phyloP scores from a whole-genome alignment of 768 basidiomycete species.

The Mycena amicta region DNA sequence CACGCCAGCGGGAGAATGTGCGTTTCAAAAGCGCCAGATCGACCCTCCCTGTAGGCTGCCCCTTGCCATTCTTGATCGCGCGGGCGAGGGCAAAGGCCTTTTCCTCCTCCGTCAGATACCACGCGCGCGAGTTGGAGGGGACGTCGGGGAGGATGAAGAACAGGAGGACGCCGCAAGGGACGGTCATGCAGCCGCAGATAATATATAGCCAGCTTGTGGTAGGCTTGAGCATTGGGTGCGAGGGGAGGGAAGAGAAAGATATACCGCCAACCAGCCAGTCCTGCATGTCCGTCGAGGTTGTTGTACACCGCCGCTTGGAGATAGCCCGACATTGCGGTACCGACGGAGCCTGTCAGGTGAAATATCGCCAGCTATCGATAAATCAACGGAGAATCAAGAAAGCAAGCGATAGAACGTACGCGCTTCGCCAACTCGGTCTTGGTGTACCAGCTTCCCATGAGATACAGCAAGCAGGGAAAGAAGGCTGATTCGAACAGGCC shows the following conservation, averaged over 20 bases:
- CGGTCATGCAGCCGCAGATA: constrained; percentile 29
- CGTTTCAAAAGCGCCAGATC: constrained; percentile 25
- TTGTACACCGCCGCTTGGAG: constrained; percentile 28
- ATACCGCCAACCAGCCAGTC: constrained; percentile 30
- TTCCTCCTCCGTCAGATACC: constrained; percentile 28
- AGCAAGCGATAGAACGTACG: constrained; percentile 4
- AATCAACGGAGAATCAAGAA: background rate
- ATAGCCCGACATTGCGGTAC: constrained; percentile 29
- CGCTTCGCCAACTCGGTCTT: constrained; percentile 29
- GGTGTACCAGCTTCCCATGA: constrained; percentile 31
- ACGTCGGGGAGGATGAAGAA: constrained; percentile 27
- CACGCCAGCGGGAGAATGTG: constrained; percentile 26
- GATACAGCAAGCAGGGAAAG: constrained; percentile 25
- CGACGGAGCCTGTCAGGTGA: constrained; percentile 28
- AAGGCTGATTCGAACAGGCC: constrained; percentile 28
- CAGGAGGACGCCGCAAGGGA: constrained; percentile 26
- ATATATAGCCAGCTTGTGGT: constrained; percentile 28
- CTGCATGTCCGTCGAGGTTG: constrained; percentile 25
- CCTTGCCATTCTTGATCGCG: constrained; percentile 24
- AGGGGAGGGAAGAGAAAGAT: background rate
- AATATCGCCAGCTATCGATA: constrained; percentile 23
- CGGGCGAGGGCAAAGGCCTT: constrained; percentile 26
- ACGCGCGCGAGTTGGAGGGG: constrained; percentile 27
- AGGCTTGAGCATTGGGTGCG: background rate
- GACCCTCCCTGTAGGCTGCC: constrained; percentile 22